A percentile compares a stretch with the other conserved stretches of the same genome.
These are phyloP conservation scores for Hamamelis virginiana DNA, from an alignment of 164 flowering plant species.

Conservation along the genomic window DNA sequence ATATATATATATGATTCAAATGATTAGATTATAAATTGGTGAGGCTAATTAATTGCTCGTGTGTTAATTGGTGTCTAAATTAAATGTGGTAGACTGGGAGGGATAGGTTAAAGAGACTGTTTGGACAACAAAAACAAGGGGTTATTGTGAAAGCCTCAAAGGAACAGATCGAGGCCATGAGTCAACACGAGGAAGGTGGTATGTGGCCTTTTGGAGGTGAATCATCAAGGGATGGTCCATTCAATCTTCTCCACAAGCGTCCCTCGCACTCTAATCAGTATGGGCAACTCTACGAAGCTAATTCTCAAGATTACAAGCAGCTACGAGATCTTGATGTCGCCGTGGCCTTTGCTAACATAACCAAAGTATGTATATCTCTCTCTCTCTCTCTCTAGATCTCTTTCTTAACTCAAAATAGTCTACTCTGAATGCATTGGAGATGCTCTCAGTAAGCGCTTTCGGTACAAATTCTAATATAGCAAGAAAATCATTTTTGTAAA, in stretches of 20 bases:
- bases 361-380: constrained; percentile 21
- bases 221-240: constrained; percentile 13
- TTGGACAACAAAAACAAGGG: constrained; percentile 33
- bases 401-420: too few species aligned
- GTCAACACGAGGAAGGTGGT: constrained; percentile 28
- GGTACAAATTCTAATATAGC: too few species aligned
- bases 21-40: not conserved
- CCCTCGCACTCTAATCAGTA: constrained; percentile 34
- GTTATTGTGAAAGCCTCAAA: constrained; percentile 30
- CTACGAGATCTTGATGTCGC: constrained; percentile 31
- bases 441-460: too few species aligned
- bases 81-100: constrained; percentile 27
- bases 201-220: constrained; percentile 39
- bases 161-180: constrained; percentile 43
- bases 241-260: constrained; percentile 30
- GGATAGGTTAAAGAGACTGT: constrained; percentile 35
- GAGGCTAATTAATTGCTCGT: not conserved
- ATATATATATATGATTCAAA: too few species aligned
- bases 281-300: constrained; percentile 37
- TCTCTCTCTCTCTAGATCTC: not conserved
- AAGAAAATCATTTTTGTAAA: too few species aligned
- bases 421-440: too few species aligned
- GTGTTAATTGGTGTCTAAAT: not conserved
- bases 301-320: constrained; percentile 14
- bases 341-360: constrained; percentile 43